Percentiles rank a stretch among this genome's conserved stretches.
These are phyloP conservation scores for Prunus persica DNA, from an alignment of 306 rosid genomes.

Conservation along the genomic window Prunus_persica_NCBIv2 NC_034011.1:21465001-21465500, in stretches of 20 bases:
- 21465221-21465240: conserved; percentile 3
- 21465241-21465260: not conserved
- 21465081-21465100: not conserved
- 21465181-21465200: conserved; percentile 13
- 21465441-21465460: conserved; percentile 5
- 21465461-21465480: not conserved
- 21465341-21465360: not conserved
- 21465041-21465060: not conserved
- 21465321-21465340: not conserved
- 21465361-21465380: not conserved
- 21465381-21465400: not conserved
- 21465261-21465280: conserved; percentile 5
- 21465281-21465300: not conserved
- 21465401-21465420: conserved; percentile 23
- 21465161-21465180: not conserved
- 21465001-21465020: no score
- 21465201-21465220: conserved; percentile 9
- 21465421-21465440: conserved; percentile 29
- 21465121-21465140: not conserved
- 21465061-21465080: no score
- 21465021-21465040: not conserved
- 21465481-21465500: not conserved
- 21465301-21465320: not conserved
- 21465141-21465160: conserved; percentile 24
- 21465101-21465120: not conserved